These are phyloP conservation scores for Rhodocollybia butyracea DNA, from an alignment of 768 basidiomycete genomes.

Conservation along the genomic window DNA sequence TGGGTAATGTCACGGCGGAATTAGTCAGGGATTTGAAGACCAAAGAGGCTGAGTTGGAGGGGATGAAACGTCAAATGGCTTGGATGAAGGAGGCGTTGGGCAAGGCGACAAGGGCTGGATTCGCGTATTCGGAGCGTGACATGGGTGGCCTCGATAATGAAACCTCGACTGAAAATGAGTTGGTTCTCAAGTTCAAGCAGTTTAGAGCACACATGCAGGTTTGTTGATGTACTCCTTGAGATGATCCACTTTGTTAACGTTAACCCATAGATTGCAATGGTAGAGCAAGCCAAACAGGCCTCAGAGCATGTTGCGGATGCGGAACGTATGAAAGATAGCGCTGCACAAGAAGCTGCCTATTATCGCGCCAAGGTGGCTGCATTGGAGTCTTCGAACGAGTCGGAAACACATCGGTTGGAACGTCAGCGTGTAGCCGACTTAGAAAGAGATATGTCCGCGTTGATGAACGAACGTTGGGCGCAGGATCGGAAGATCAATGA, in stretches of 20 bases:
- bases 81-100: slow-evolving; percentile 85
- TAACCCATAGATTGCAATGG: slow-evolving; percentile 55
- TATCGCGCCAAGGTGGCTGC: slow-evolving; percentile 94
- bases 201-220: slow-evolving; percentile 88
- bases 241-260: slow-evolving; percentile 10
- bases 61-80: slow-evolving; percentile 67
- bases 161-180: slow-evolving; percentile 57
- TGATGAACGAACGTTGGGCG: slow-evolving; percentile 58
- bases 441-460: slow-evolving; percentile 62
- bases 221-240: slow-evolving; percentile 18
- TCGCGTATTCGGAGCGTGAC: slow-evolving; percentile 57
- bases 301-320: slow-evolving; percentile 80
- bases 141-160: slow-evolving; percentile 37
- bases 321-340: slow-evolving; percentile 71
- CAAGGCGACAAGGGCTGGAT: slow-evolving; percentile 77
- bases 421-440: slow-evolving; percentile 73
- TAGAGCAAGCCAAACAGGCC: slow-evolving; percentile 70
- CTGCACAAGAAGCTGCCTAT: slow-evolving; percentile 91
- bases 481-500: slow-evolving; percentile 73
- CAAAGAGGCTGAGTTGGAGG: slow-evolving; percentile 80
- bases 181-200: slow-evolving; percentile 82
- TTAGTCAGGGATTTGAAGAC: slow-evolving; percentile 75
- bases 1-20: slow-evolving; percentile 71
- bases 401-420: slow-evolving; percentile 69
- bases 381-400: slow-evolving; percentile 64